Percentiles rank a stretch among this genome's conserved stretches.
Evolutionary conservation across 257 asterid species (phyloP).

Genomic region (Gentiana macrophylla): DNA sequence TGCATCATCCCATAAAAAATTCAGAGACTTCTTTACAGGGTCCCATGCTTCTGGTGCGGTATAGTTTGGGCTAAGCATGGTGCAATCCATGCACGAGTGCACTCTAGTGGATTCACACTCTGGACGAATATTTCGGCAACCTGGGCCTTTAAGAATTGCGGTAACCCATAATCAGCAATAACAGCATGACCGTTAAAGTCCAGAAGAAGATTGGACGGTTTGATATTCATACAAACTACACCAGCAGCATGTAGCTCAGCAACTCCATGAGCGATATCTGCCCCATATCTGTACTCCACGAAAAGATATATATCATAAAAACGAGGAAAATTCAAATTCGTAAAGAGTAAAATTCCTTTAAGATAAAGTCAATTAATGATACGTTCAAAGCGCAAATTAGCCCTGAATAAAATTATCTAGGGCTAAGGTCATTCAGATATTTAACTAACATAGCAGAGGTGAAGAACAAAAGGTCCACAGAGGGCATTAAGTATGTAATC

Average conservation of each 20-base stretch:
- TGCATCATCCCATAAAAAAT: slow-evolving; percentile 96
- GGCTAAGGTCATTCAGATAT: no score
- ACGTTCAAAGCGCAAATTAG: no score
- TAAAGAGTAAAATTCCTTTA: not conserved
- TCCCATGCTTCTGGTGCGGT: slow-evolving; percentile 99
- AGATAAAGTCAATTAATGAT: not conserved
- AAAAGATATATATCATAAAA: slow-evolving; percentile 21
- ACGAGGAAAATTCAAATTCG: slow-evolving; percentile 1
- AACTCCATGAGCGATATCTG: slow-evolving; percentile 96
- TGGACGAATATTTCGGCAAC: slow-evolving; percentile 71
- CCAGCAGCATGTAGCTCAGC: slow-evolving; percentile 99
- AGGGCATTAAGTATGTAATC: no score
- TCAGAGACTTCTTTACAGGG: slow-evolving; percentile 82
- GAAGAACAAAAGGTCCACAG: no score
- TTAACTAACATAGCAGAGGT: no score
- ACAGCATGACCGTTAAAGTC: slow-evolving; percentile 88
- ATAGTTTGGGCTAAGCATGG: slow-evolving; percentile 94
- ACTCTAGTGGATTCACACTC: slow-evolving; percentile 68
- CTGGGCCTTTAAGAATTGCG: slow-evolving; percentile 75
- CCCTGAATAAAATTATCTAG: no score
- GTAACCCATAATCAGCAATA: slow-evolving; percentile 95
- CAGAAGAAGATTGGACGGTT: slow-evolving; percentile 93
- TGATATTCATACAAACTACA: slow-evolving; percentile 91
- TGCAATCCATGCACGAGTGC: slow-evolving; percentile 99
- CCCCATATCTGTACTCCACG: slow-evolving; percentile 71